phyloP scores from a whole-genome alignment of 1,139 yeast genomes.

The Magnusiomyces clavatus region DNA sequence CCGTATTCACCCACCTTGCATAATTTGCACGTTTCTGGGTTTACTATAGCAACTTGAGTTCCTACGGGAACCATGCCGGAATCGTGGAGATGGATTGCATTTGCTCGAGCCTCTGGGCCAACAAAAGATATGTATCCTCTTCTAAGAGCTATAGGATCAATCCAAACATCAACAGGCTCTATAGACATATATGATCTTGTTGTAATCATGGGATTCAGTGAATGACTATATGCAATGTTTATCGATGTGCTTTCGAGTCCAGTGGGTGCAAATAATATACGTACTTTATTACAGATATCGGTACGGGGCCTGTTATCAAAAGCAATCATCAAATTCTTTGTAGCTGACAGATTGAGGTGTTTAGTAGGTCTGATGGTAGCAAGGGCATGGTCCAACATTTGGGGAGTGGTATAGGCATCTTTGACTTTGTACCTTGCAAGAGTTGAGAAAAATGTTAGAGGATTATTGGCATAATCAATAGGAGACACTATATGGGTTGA shows the following conservation, averaged over 20 bases:
- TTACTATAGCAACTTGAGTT: slow-evolving; percentile 88
- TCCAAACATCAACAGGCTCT: slow-evolving; percentile 79
- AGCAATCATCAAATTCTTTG: slow-evolving; percentile 80
- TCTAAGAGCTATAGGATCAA: slow-evolving; percentile 82
- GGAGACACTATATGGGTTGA: slow-evolving; percentile 78
- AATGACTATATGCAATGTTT: slow-evolving; percentile 71
- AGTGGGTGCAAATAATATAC: slow-evolving; percentile 57
- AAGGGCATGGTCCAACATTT: slow-evolving; percentile 73
- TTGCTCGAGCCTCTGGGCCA: slow-evolving; percentile 59
- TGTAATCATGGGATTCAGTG: slow-evolving; percentile 74
- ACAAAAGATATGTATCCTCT: slow-evolving; percentile 82
- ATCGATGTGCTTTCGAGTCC: slow-evolving; percentile 63
- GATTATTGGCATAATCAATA: slow-evolving; percentile 67
- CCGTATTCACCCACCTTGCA: slow-evolving; percentile 95
- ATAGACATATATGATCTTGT: slow-evolving; percentile 83
- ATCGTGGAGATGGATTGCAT: slow-evolving; percentile 76
- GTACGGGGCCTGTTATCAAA: slow-evolving; percentile 70
- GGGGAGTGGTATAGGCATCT: slow-evolving; percentile 80
- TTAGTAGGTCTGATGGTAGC: slow-evolving; percentile 49
- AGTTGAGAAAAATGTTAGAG: slow-evolving; percentile 63
- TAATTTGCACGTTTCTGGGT: slow-evolving; percentile 75
- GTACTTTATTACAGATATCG: slow-evolving; percentile 45
- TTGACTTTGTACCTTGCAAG: slow-evolving; percentile 73
- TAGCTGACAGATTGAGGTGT: slow-evolving; percentile 51
- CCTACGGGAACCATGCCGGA: slow-evolving; percentile 96